Evolutionary conservation across 2,329 filamentous ascomycete genomes (phyloP).

Genomic region (Neonectria coccinea): DNA sequence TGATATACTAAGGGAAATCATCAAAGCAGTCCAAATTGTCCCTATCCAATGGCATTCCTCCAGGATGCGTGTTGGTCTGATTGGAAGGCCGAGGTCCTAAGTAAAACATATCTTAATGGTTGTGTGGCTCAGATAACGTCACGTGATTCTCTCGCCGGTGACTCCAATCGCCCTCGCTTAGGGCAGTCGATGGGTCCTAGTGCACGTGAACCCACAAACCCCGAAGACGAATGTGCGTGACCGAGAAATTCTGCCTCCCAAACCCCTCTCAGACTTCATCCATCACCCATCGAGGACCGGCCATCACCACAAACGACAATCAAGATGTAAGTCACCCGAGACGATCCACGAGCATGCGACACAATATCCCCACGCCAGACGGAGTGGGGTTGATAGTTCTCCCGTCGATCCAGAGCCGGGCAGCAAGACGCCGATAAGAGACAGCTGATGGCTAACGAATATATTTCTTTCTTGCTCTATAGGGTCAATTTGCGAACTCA

Average conservation of each 20-base stretch:
- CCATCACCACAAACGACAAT: slow-evolving; percentile 57
- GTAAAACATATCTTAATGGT: slow-evolving; percentile 2
- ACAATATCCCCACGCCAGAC: slow-evolving; percentile 8
- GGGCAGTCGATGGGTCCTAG: slow-evolving; percentile 46
- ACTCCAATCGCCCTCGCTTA: slow-evolving; percentile 57
- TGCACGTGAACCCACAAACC: slow-evolving; percentile 59
- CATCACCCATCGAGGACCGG: slow-evolving; percentile 55
- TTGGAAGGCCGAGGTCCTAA: not conserved
- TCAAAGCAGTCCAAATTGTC: not conserved
- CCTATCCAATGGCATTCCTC: not conserved
- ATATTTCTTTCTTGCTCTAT: slow-evolving; percentile 43
- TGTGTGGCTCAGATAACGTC: slow-evolving; percentile 29
- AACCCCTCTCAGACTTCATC: slow-evolving; percentile 56
- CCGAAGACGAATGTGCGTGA: slow-evolving; percentile 50
- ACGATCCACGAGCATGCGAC: slow-evolving; percentile 34
- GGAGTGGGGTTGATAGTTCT: slow-evolving; percentile 37
- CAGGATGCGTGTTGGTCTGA: not conserved
- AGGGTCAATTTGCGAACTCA: slow-evolving; percentile 99
- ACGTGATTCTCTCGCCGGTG: slow-evolving; percentile 40
- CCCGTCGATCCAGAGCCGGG: slow-evolving; percentile 25
- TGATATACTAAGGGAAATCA: too few species aligned
- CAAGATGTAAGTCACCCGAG: slow-evolving; percentile 57
- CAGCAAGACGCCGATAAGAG: slow-evolving; percentile 24
- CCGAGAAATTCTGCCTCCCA: slow-evolving; percentile 56
- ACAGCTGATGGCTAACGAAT: slow-evolving; percentile 46